Base-by-base conservation (phyloP, 768 basidiomycete species). In the Ramaria sp. region DNA sequence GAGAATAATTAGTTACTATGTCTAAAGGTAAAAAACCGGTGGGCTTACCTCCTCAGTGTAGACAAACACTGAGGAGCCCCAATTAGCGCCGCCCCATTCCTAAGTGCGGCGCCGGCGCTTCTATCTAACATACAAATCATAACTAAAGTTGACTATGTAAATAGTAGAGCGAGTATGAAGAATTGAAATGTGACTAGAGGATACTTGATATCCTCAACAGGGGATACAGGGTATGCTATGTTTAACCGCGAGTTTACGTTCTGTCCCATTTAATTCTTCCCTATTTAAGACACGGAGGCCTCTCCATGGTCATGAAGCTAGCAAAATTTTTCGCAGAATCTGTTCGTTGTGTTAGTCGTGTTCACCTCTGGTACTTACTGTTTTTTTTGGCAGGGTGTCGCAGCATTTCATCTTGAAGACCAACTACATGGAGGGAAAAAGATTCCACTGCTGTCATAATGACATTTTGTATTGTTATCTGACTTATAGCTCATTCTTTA, bases 361-460 rank as follows among this genome's bases (percentile, higher is more conserved):
- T 41, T 41, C 27, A 27, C 37, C 39, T 7, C 38, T 42, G 16
- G 34, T 27, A 12, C 6, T 51, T 56, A 24, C 8, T 16, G 27
- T 18, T 36, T 24, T 4, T 44, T 52, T 39, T 37, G n/a, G 6
- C 58, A 87, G 78, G 93, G 94, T 24, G 88, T 89, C 13, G 78
- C 93, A 8, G 94, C 78, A 15, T 86, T 97, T 48, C 94, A 97
- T 67, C 67, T 96, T 20, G 94, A 97, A 65, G 94, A 97, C 67
- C 91, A 95, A 65, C 74, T 95, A 6, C 89, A 94, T 59, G 94
- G 94, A 28, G 89, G 89, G 25, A 96, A 96, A 72, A 94, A 96
- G 71, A 82, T 79, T 50, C 32, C 66, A 47, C 16, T 36, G 10
- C 3, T 30, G n/a, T 15, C 45, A 27, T n/a, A 24, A 1, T 8